Conservation (phyloP, 2,329 filamentous ascomycete species). For the Nigrospora oryzae region DNA sequence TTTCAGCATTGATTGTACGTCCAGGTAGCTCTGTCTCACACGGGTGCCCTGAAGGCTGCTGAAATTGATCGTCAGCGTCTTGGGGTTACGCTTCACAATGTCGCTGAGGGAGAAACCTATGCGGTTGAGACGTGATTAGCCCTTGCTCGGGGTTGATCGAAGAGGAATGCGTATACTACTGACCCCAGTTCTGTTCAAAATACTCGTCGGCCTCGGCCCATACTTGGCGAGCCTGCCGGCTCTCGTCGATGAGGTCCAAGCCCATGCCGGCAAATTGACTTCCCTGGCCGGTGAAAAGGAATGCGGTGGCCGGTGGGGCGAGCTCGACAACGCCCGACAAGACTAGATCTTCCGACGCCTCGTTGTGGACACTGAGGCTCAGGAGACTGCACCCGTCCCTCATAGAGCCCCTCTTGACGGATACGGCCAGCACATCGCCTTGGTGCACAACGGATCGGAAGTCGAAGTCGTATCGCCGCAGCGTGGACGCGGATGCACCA, state of each 20-base stretch:
- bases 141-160: too few relatives aligned
- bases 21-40: conserved; percentile 98
- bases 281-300: conserved; percentile 96
- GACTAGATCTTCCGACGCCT: conserved; percentile 93
- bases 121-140: too few relatives aligned
- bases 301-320: conserved; percentile 91
- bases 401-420: conserved; percentile 95
- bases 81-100: conserved; percentile 98
- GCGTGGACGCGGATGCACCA: conserved; percentile 33
- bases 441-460: conserved; percentile 96
- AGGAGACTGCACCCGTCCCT: conserved; percentile 97
- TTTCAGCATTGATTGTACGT: conserved; percentile 97
- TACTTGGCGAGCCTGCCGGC: conserved; percentile 89
- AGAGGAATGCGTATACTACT: conserved; percentile 22
- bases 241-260: conserved; percentile 96
- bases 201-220: conserved; percentile 98
- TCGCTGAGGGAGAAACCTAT: conserved; percentile 89
- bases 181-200: conserved; percentile 34
- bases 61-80: conserved; percentile 97
- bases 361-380: conserved; percentile 93
- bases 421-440: conserved; percentile 89
- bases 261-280: conserved; percentile 99
- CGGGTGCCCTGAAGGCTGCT: conserved; percentile 93
- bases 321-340: conserved; percentile 92
- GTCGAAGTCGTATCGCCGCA: conserved; percentile 92